Percentiles rank a stretch among this genome's conserved stretches.
phyloP scores from a whole-genome alignment of 2,329 filamentous ascomycete genomes.

The Ascochyta viciae-villosae region DNA sequence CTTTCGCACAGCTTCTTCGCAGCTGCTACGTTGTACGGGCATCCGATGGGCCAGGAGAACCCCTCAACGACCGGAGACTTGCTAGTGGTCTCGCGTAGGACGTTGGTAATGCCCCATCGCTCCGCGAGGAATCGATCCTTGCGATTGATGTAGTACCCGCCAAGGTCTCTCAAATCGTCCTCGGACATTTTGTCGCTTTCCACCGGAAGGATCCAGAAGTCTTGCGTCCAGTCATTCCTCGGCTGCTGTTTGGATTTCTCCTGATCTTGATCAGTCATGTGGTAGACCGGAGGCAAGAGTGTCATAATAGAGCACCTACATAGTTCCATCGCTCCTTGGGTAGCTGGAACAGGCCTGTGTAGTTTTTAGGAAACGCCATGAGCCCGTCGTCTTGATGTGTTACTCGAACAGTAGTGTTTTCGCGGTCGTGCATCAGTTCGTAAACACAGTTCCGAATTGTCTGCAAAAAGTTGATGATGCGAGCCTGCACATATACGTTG shows the following conservation, averaged over 20 bases:
- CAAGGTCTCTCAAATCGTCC: background rate
- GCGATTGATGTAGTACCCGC: background rate
- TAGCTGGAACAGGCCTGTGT: slow-evolving; percentile 23
- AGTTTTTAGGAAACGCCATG: slow-evolving; percentile 25
- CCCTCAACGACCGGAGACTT: background rate
- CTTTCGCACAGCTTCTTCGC: background rate
- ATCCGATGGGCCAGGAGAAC: slow-evolving; percentile 1
- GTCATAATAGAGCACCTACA: slow-evolving; percentile 11
- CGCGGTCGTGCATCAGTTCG: slow-evolving; percentile 24
- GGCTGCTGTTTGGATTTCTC: slow-evolving; percentile 5
- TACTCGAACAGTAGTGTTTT: slow-evolving; percentile 20
- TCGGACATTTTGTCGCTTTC: background rate
- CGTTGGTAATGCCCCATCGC: slow-evolving; percentile 5
- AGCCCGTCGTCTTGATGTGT: slow-evolving; percentile 26
- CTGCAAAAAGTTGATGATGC: slow-evolving; percentile 26
- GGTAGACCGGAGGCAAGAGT: background rate
- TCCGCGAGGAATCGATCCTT: background rate
- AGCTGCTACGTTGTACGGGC: background rate
- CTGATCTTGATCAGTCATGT: background rate
- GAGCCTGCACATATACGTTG: background rate
- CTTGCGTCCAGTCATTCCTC: slow-evolving; percentile 1
- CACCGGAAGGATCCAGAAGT: slow-evolving; percentile 9
- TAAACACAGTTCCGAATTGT: slow-evolving; percentile 27
- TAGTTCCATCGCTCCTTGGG: slow-evolving; percentile 30
- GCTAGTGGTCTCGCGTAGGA: background rate